Evolutionary conservation across 2,329 filamentous ascomycete species (phyloP).

Genomic region (Monascus ruber): DNA sequence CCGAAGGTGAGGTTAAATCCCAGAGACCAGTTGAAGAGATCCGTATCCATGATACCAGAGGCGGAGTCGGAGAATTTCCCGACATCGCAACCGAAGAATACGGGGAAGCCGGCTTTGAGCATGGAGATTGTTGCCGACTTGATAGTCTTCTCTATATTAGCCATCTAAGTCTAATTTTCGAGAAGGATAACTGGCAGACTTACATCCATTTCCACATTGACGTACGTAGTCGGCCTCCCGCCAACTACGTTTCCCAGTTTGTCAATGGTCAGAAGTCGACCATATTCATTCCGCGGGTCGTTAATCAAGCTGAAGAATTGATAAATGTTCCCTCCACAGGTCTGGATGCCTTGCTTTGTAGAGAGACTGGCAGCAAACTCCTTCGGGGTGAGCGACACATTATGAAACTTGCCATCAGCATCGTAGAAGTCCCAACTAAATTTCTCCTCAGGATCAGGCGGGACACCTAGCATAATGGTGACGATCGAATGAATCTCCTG

Average conservation of each 20-base stretch:
- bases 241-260: conserved; percentile 73
- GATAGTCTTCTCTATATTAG: conserved; percentile 37
- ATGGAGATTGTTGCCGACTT: conserved; percentile 65
- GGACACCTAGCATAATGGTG: conserved; percentile 71
- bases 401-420: conserved; percentile 51
- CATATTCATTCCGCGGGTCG: conserved; percentile 67
- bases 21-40: conserved; percentile 65
- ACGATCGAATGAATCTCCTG: conserved; percentile 69
- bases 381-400: conserved; percentile 54
- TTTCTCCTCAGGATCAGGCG: conserved; percentile 54
- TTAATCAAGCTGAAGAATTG: conserved; percentile 69
- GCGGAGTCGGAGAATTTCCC: conserved; percentile 63
- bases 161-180: not conserved
- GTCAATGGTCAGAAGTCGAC: conserved; percentile 62
- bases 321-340: conserved; percentile 46
- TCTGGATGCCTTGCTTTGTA: conserved; percentile 44
- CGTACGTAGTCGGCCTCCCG: conserved; percentile 63
- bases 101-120: conserved; percentile 64
- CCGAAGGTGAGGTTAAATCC: conserved; percentile 64
- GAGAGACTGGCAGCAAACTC: conserved; percentile 61
- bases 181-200: conserved; percentile 1
- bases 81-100: conserved; percentile 85
- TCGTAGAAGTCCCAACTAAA: conserved; percentile 77
- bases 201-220: conserved; percentile 63
- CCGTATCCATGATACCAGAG: conserved; percentile 69